Evolutionary conservation across 2,329 filamentous ascomycete genomes (phyloP), one percentile per base, ranked within the genome.

Genomic region (Curvularia sp.): DNA sequence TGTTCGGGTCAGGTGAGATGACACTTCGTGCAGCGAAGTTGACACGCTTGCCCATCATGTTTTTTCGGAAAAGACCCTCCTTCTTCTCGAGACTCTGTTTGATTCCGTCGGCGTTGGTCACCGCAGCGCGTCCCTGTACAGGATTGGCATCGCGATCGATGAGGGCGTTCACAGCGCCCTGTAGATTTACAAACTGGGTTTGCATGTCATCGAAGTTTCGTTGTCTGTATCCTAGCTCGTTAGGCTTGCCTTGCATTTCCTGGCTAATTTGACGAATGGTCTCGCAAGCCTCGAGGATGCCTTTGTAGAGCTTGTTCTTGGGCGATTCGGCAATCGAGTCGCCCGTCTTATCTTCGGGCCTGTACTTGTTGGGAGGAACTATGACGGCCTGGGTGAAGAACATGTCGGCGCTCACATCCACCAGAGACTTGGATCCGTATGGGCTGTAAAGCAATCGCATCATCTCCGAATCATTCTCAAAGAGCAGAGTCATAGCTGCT

Each of bases 21-120:
- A 99, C 95, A 84, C 91, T 96, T 76, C 95, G 90, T 36, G 95
- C 95, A 49, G 95, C 95, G 76, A 95, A 98, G 78, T 99, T 98
- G 80, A 99, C 95, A 82, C 95, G 93, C 83, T 99, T 99, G 60
- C 95, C 95, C 95, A 99, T 99, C 95, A 99, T 98, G 79, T 99
- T 97, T 82, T 97, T 98, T 70, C 95, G 86, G 83, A 99, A 99
- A 28, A 99, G 84, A 65, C 95, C 95, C 74, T 99, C 96, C 80
- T 99, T 99, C 83, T 99, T 99, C 80, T 99, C 95, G 27, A 99
- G 84, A 74, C 93, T 90, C 75, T 99, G 95, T 80, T 99, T 99
- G 80, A 99, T 96, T 68, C 96, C 95, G 63, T 97, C 93, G 61
- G 96, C 91, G 52, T 92, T 90, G 55, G 88, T 85, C 70, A 89